Conservation (phyloP, 2,329 filamentous ascomycete genomes). For the Ceratocystis cubensis region DNA sequence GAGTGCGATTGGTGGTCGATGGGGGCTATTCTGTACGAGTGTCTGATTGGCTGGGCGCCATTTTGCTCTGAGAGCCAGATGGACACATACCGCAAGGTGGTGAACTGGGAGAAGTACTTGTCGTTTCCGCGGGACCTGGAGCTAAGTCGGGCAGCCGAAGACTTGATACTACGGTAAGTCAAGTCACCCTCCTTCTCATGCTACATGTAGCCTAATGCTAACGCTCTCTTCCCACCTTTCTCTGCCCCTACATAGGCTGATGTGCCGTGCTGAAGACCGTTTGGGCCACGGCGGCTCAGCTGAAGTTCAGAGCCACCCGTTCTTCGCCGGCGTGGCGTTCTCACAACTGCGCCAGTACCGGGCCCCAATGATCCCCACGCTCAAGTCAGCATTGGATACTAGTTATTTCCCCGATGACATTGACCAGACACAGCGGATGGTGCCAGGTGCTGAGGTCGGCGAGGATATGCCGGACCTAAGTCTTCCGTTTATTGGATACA, state of each 20-base stretch:
- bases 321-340: constrained; percentile 96
- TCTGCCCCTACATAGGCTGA: constrained; percentile 47
- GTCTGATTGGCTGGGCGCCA: constrained; percentile 93
- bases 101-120: constrained; percentile 90
- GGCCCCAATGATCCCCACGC: constrained; percentile 87
- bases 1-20: constrained; percentile 99
- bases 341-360: constrained; percentile 84
- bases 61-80: constrained; percentile 97
- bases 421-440: constrained; percentile 62
- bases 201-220: constrained; percentile 11
- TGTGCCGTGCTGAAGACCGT: constrained; percentile 87
- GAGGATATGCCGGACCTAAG: constrained; percentile 89
- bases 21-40: constrained; percentile 99
- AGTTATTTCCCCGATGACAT: constrained; percentile 99
- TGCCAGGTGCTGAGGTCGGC: constrained; percentile 9
- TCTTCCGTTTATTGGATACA: constrained; percentile 54
- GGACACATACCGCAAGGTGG: constrained; percentile 97
- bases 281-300: constrained; percentile 75
- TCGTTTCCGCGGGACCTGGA: constrained; percentile 96
- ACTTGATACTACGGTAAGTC: constrained; percentile 75
- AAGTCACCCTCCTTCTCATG: neutral
- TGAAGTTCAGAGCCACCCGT: constrained; percentile 86
- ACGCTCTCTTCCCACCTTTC: constrained; percentile 13
- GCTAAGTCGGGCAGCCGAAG: constrained; percentile 76
- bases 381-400: constrained; percentile 88